A percentile compares a stretch with the other conserved stretches of the same genome.
These are phyloP conservation scores for Lizonia empirigonia DNA, from an alignment of 2,329 filamentous ascomycete species.

Conservation along the genomic window DNA sequence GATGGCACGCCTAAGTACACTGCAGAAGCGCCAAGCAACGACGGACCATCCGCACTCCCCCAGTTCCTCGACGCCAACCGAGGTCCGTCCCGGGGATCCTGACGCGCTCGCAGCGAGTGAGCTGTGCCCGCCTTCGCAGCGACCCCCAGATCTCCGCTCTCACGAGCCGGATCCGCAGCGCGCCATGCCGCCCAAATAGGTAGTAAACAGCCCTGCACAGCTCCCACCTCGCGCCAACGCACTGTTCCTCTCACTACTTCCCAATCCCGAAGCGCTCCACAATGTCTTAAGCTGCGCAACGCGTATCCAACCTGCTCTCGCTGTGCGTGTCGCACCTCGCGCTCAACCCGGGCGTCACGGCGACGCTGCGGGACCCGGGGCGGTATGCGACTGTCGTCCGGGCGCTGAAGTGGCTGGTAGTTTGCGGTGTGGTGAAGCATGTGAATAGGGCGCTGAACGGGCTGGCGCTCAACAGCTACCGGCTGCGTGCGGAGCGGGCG, in stretches of 20 bases:
- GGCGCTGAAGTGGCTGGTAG: constrained; percentile 38
- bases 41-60: too few relatives aligned
- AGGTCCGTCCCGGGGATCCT: constrained; percentile 6
- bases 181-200: neutral
- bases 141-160: neutral
- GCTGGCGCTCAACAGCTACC: constrained; percentile 49
- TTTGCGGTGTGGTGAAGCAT: constrained; percentile 39
- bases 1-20: too few relatives aligned
- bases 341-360: constrained; percentile 40
- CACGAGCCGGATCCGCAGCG: neutral
- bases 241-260: neutral
- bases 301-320: constrained; percentile 26
- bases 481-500: constrained; percentile 42
- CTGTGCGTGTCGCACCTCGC: constrained; percentile 29
- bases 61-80: too few relatives aligned
- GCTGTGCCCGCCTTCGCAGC: neutral
- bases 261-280: neutral
- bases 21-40: too few relatives aligned
- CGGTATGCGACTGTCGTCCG: constrained; percentile 29
- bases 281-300: constrained; percentile 31
- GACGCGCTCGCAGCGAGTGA: neutral
- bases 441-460: constrained; percentile 39
- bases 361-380: constrained; percentile 32
- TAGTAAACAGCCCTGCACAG: neutral
- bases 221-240: neutral